Evolutionary conservation across 208 protist species (phyloP).

Genomic region (Angomonas deanei): DNA sequence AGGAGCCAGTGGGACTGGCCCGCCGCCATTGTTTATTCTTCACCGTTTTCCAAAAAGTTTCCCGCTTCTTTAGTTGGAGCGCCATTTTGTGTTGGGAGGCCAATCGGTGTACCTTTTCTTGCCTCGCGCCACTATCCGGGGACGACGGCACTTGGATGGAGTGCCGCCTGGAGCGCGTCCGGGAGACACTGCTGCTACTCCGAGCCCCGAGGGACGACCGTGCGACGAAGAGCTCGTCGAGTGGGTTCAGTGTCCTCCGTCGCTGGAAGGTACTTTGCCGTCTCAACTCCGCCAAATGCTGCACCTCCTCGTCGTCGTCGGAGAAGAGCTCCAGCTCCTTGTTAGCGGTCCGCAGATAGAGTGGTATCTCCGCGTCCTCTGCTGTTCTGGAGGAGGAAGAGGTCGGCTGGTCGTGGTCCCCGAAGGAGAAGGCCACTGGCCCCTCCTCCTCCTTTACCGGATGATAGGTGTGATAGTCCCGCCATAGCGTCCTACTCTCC

Average conservation of each 20-base stretch:
- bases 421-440: not conserved
- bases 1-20: too few species aligned
- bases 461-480: not conserved
- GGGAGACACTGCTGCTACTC: not conserved
- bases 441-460: not conserved
- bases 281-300: not conserved
- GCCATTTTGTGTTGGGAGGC: not conserved
- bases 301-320: not conserved
- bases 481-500: not conserved
- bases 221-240: not conserved
- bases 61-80: not conserved
- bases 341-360: not conserved
- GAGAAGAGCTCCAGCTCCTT: conserved; percentile 4
- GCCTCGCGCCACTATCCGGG: not conserved
- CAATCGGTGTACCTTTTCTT: not conserved
- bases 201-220: not conserved
- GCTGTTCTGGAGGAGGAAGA: not conserved
- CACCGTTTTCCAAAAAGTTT: not conserved
- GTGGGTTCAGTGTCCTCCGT: not conserved
- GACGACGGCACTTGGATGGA: not conserved
- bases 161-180: not conserved
- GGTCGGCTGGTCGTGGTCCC: not conserved
- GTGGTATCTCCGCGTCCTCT: not conserved
- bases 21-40: not conserved
- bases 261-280: not conserved